Conservation (phyloP, 225 moss, liverwort and hornwort genomes). For the Asterella californica region DNA sequence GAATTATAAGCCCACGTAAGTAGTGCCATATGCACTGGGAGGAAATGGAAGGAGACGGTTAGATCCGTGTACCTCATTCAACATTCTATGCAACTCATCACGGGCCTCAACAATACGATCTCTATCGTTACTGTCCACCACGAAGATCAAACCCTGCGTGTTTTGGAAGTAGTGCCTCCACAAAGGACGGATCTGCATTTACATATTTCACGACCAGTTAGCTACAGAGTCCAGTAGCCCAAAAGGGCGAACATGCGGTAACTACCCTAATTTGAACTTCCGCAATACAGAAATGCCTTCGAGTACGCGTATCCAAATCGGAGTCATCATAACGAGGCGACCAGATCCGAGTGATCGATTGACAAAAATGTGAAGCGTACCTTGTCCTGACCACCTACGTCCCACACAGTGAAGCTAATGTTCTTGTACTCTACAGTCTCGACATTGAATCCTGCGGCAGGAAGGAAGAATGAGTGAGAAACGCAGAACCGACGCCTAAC, state of each 20-base stretch:
- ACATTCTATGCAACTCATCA: slow-evolving; percentile 89
- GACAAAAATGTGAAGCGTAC: slow-evolving; percentile 17
- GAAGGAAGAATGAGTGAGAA: background rate
- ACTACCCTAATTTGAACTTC: background rate
- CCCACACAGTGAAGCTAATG: slow-evolving; percentile 96
- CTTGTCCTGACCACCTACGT: slow-evolving; percentile 98
- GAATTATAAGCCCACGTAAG: background rate
- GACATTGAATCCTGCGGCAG: slow-evolving; percentile 72
- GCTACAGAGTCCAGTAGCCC: background rate
- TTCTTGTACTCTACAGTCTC: slow-evolving; percentile 97
- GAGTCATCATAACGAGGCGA: background rate
- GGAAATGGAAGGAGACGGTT: background rate
- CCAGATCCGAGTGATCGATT: background rate
- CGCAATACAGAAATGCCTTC: background rate
- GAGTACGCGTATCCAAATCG: background rate
- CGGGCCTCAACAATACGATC: slow-evolving; percentile 91
- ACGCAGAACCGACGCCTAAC: background rate
- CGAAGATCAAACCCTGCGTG: slow-evolving; percentile 91
- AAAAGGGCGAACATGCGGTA: background rate
- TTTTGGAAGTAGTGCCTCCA: slow-evolving; percentile 96
- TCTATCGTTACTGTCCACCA: slow-evolving; percentile 91
- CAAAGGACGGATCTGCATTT: slow-evolving; percentile 68
- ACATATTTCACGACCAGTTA: background rate
- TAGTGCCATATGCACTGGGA: background rate
- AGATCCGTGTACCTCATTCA: slow-evolving; percentile 58